Evolutionary conservation across 371 early-diverging fungal genomes (phyloP), one percentile per base, ranked within the genome.

Genomic region (Umbelopsis sp.): DNA sequence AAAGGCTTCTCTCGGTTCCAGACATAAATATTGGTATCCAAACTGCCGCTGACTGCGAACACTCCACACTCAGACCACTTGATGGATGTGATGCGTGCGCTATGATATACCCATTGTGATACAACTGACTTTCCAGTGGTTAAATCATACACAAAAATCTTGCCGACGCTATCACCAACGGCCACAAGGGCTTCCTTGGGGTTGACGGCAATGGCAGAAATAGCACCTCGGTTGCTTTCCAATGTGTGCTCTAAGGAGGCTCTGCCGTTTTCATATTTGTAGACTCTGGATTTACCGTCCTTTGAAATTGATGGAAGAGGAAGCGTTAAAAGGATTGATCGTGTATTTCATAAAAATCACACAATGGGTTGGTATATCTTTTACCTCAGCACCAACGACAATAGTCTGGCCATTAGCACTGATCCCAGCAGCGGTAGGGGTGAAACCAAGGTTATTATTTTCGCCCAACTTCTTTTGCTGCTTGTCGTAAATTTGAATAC

Each of bases 1-100:
- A 85, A 84, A 20, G 95, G 94, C 53, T 83, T 83, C 45, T 91
- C 93, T 3, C 90, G 86, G 70, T 89, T 91, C 97, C 97, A 98
- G 8, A 97, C 88, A 73, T 91, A 93, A 29, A 97, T 84, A 75
- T 94, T 88, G 68, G 95, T 94, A 76, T 98, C 99, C 52, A 97
- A 84, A 46, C 92, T 85, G 20, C 93, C 92, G 50, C 94, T 93
- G 2, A 89, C 97, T 5, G 92, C 89, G 72, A 91, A 89, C 14
- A 72, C 68, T 12, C 92, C 89, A 74, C 93, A 93, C 4, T 85
- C 81, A 7, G 93, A 88, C 96, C 97, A 97, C 0, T 81, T 78
- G 37, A 98, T 72, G 9, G 81, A 76, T 67, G 90, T 91, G 66
- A 98, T 87, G 37, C 94, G 90, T n/a, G 93, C 94, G 3, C 87